These are phyloP conservation scores for Trametes cubensis DNA, from an alignment of 768 basidiomycete species.

Conservation along the genomic window DNA sequence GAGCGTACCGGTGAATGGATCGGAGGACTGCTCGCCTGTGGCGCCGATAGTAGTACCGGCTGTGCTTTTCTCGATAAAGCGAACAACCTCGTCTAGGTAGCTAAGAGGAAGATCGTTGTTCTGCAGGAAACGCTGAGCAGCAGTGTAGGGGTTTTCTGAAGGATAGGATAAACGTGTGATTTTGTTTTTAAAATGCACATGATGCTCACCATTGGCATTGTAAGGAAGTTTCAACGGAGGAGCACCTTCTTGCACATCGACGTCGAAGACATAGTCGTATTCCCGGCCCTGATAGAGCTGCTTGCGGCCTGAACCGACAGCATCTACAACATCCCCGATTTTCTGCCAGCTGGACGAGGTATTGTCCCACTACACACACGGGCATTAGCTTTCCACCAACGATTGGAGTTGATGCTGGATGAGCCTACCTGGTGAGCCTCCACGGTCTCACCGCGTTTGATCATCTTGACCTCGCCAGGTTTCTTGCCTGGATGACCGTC, in stretches of 20 bases:
- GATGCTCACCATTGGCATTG: conserved; percentile 73
- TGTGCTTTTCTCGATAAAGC: conserved; percentile 93
- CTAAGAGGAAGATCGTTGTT: conserved; percentile 78
- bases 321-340: conserved; percentile 95
- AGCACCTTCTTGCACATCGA: conserved; percentile 91
- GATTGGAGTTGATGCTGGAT: too few relatives aligned
- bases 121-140: conserved; percentile 87
- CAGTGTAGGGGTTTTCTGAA: conserved; percentile 86
- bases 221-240: conserved; percentile 94
- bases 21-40: conserved; percentile 62
- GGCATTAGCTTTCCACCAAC: background rate
- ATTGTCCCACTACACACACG: conserved; percentile 71
- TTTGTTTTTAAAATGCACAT: background rate
- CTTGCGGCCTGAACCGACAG: conserved; percentile 86
- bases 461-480: conserved; percentile 91
- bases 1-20: conserved; percentile 83
- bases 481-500: conserved; percentile 66
- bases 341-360: conserved; percentile 78
- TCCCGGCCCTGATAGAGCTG: conserved; percentile 93
- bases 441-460: conserved; percentile 75
- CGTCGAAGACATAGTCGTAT: conserved; percentile 99
- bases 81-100: conserved; percentile 88
- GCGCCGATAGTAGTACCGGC: conserved; percentile 72
- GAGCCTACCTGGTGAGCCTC: conserved; percentile 83
- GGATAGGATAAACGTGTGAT: background rate